A percentile compares a stretch with the other conserved stretches of the same genome.
Conservation (phyloP, 2,329 filamentous ascomycete genomes). For the Laburnicola sp. region DNA sequence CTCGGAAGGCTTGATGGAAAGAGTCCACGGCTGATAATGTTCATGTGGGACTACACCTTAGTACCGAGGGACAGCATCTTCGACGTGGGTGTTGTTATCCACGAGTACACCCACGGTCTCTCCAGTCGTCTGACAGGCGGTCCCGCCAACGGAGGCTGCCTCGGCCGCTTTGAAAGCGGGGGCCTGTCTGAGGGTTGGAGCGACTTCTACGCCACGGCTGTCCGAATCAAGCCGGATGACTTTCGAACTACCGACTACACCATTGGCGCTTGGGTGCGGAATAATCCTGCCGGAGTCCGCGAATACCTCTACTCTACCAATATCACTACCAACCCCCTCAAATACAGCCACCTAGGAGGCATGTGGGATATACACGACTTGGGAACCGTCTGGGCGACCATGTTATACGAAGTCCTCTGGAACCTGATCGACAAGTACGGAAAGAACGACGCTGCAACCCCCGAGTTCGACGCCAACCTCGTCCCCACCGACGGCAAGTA, state of each 20-base stretch:
- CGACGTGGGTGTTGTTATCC: constrained; percentile 63
- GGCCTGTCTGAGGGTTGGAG: constrained; percentile 64
- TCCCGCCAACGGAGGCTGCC: constrained; percentile 57
- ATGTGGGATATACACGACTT: constrained; percentile 51
- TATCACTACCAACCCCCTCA: constrained; percentile 54
- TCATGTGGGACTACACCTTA: constrained; percentile 55
- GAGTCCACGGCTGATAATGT: constrained; percentile 62
- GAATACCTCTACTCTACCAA: constrained; percentile 57
- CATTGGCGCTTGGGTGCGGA: constrained; percentile 57
- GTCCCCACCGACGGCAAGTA: constrained; percentile 59
- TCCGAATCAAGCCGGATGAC: constrained; percentile 53
- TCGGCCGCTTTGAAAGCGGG: constrained; percentile 53
- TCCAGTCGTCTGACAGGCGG: constrained; percentile 64
- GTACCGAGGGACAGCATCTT: constrained; percentile 60
- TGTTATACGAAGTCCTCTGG: constrained; percentile 62
- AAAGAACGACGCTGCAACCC: constrained; percentile 51
- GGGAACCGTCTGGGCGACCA: constrained; percentile 57
- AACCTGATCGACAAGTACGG: constrained; percentile 61
- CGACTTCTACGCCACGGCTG: constrained; percentile 59
- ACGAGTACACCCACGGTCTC: constrained; percentile 52
- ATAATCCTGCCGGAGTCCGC: constrained; percentile 53
- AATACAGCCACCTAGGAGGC: constrained; percentile 52
- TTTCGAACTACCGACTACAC: constrained; percentile 53
- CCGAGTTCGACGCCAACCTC: constrained; percentile 49
- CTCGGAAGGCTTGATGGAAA: constrained; percentile 49